phyloP scores from a whole-genome alignment of 2,329 filamentous ascomycete species.

The Periglandula ipomoeae region DNA sequence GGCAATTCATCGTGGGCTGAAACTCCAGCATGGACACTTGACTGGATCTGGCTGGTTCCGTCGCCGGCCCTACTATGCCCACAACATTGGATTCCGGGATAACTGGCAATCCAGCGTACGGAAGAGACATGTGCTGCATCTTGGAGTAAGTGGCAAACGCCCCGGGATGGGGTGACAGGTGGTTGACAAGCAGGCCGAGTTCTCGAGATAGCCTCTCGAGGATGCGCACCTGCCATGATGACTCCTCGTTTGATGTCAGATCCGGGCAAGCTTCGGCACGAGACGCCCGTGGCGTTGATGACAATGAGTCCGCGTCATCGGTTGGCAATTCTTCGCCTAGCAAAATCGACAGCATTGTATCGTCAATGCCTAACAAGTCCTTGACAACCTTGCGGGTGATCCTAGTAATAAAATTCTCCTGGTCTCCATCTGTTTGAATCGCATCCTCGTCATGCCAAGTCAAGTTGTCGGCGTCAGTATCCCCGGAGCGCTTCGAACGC shows the following conservation, averaged over 20 bases:
- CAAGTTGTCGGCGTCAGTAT: slow-evolving; percentile 28
- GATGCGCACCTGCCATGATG: slow-evolving; percentile 65
- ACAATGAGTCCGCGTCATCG: slow-evolving; percentile 37
- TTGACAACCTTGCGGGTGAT: slow-evolving; percentile 80
- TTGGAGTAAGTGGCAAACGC: slow-evolving; percentile 77
- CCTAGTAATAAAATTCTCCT: slow-evolving; percentile 66
- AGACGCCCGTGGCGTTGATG: slow-evolving; percentile 38
- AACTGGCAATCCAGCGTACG: slow-evolving; percentile 70
- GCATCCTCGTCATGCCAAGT: slow-evolving; percentile 46
- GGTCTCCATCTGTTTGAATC: slow-evolving; percentile 35
- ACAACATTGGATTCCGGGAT: slow-evolving; percentile 43
- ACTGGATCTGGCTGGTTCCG: slow-evolving; percentile 13
- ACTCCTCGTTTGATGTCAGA: slow-evolving; percentile 26
- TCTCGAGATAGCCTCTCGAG: slow-evolving; percentile 81
- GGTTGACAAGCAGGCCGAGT: slow-evolving; percentile 73
- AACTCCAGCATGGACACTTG: slow-evolving; percentile 29
- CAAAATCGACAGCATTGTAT: slow-evolving; percentile 72
- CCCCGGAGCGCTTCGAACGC: slow-evolving; percentile 18
- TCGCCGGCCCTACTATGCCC: slow-evolving; percentile 17
- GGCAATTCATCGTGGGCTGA: slow-evolving; percentile 35
- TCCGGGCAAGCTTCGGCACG: slow-evolving; percentile 19
- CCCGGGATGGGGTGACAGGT: slow-evolving; percentile 70
- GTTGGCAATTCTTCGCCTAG: slow-evolving; percentile 69
- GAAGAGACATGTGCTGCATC: slow-evolving; percentile 53
- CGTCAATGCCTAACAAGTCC: slow-evolving; percentile 86